Evolutionary conservation across 164 flowering plant species (phyloP).

Genomic region (Malania oleifera): DNA sequence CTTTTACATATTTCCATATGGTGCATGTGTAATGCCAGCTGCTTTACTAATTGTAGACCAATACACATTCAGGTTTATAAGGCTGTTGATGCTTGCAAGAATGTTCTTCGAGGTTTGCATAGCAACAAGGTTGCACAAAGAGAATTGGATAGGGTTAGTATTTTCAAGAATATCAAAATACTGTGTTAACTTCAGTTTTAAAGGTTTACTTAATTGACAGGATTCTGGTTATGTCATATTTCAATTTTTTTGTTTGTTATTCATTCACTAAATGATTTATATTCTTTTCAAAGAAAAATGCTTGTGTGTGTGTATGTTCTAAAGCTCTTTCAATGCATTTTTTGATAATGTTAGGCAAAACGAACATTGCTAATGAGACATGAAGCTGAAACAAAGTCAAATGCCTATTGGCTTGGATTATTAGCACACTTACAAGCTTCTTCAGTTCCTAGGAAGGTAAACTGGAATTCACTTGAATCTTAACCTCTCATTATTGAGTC

Average conservation of each 20-base stretch:
- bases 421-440: constrained; percentile 90
- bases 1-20: not conserved
- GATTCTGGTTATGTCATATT: not conserved
- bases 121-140: constrained; percentile 74
- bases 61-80: constrained; percentile 59
- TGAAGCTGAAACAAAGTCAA: constrained; percentile 95
- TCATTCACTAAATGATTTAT: not conserved
- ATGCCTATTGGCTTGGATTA: constrained; percentile 96
- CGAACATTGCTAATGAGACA: constrained; percentile 92
- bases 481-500: not conserved
- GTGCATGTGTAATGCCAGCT: not conserved
- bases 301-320: not conserved
- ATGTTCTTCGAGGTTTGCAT: constrained; percentile 86
- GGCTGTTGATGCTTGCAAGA: constrained; percentile 99
- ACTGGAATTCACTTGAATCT: not conserved
- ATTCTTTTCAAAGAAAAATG: not conserved
- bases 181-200: not conserved
- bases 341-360: constrained; percentile 59
- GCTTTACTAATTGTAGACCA: constrained; percentile 1
- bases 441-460: constrained; percentile 93
- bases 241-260: not conserved
- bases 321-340: not conserved
- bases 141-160: constrained; percentile 90
- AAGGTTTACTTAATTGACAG: not conserved
- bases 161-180: not conserved